A percentile compares a stretch with the other conserved stretches of the same genome.
Evolutionary conservation across 495 filamentous ascomycete genomes (phyloP).

Genomic region (Aspergillus carlsbadensis): DNA sequence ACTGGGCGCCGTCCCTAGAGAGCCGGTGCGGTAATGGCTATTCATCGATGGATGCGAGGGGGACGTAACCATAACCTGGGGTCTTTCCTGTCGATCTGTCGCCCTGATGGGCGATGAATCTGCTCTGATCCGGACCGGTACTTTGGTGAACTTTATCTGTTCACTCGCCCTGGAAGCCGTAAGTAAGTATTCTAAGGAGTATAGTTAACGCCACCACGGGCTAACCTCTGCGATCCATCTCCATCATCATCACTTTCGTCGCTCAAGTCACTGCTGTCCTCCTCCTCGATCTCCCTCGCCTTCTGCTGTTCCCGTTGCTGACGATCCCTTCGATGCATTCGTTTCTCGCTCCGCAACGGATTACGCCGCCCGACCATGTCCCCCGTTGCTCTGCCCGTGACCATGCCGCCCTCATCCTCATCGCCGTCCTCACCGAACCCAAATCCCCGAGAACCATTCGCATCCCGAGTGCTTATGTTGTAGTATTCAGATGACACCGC

Average conservation of each 20-base stretch:
- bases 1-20: constrained; percentile 67
- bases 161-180: constrained; percentile 53
- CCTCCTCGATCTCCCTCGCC: constrained; percentile 83
- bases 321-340: constrained; percentile 37
- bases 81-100: constrained; percentile 47
- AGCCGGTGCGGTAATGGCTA: constrained; percentile 62
- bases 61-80: constrained; percentile 56
- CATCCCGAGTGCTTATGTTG: constrained; percentile 34
- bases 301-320: constrained; percentile 55
- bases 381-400: constrained; percentile 71
- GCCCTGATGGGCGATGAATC: constrained; percentile 82
- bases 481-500: constrained; percentile 80
- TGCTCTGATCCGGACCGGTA: constrained; percentile 83
- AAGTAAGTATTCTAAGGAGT: constrained; percentile 11
- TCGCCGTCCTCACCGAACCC: constrained; percentile 67
- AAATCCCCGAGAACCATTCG: constrained; percentile 28
- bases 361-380: constrained; percentile 70
- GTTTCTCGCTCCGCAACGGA: constrained; percentile 49
- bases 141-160: constrained; percentile 92
- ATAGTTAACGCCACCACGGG: not conserved
- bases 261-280: constrained; percentile 94
- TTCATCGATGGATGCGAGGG: constrained; percentile 50
- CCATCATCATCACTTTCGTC: constrained; percentile 93
- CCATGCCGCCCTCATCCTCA: constrained; percentile 77
- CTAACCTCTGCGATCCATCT: constrained; percentile 51